These are phyloP conservation scores for Termitomyces sp. DNA, from an alignment of 768 basidiomycete genomes.

Conservation along the genomic window DNA sequence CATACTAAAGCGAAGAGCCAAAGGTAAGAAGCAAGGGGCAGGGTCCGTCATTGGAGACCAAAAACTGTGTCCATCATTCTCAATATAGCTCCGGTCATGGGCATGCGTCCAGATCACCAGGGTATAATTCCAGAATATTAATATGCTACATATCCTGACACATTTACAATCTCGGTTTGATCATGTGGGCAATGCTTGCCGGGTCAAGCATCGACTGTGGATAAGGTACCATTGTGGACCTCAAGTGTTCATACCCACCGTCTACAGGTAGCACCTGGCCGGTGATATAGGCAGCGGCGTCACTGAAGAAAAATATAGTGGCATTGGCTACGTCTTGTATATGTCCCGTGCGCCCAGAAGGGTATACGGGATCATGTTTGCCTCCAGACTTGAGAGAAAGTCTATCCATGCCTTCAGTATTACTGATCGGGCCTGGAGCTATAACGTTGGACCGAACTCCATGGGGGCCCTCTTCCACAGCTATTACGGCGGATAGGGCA, in stretches of 20 bases:
- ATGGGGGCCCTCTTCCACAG: slow-evolving; percentile 90
- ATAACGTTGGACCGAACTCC: slow-evolving; percentile 91
- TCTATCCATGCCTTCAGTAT: slow-evolving; percentile 47
- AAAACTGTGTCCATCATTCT: neutral
- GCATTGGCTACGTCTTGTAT: slow-evolving; percentile 65
- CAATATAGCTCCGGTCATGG: neutral
- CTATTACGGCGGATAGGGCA: slow-evolving; percentile 78
- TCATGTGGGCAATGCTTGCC: slow-evolving; percentile 37
- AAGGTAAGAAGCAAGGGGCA: neutral
- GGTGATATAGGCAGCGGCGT: slow-evolving; percentile 70
- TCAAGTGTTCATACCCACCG: slow-evolving; percentile 54
- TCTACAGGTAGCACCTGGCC: slow-evolving; percentile 74
- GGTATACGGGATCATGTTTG: slow-evolving; percentile 13
- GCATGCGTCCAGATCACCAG: neutral
- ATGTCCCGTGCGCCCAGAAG: slow-evolving; percentile 49
- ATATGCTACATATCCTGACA: neutral
- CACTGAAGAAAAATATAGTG: slow-evolving; percentile 77
- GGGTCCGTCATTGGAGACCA: neutral
- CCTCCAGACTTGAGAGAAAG: slow-evolving; percentile 31
- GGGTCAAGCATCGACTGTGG: slow-evolving; percentile 62
- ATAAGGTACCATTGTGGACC: slow-evolving; percentile 47
- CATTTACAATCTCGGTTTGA: slow-evolving; percentile 41
- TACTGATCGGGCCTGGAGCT: slow-evolving; percentile 75
- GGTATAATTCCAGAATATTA: neutral
- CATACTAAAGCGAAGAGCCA: neutral